These are phyloP conservation scores for Podospora fimiseda DNA, from an alignment of 495 filamentous ascomycete species.

Conservation along the genomic window DNA sequence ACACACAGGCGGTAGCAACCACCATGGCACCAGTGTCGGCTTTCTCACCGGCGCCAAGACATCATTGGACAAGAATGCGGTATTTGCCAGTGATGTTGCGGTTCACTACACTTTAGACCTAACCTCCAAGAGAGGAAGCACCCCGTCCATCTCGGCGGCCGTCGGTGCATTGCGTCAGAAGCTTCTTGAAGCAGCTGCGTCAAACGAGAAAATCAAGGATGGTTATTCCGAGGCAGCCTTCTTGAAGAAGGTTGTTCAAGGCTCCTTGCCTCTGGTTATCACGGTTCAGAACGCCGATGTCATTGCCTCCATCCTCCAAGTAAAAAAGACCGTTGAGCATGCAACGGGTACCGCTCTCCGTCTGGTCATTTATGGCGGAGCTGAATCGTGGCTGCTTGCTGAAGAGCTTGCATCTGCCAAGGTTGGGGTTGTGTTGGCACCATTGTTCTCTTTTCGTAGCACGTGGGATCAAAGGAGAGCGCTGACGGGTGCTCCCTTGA, in stretches of 20 bases:
- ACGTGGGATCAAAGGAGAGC: conserved; percentile 44
- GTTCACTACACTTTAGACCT: conserved; percentile 41
- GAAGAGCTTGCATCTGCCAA: conserved; percentile 37
- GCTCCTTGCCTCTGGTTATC: conserved; percentile 32
- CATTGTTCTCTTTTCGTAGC: conserved; percentile 35
- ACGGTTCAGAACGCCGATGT: conserved; percentile 41
- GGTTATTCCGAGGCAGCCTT: conserved; percentile 34
- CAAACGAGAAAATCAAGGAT: conserved; percentile 23
- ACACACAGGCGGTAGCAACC: conserved; percentile 25
- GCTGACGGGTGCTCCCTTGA: conserved; percentile 46
- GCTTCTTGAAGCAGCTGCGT: conserved; percentile 31
- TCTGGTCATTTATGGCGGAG: conserved; percentile 42
- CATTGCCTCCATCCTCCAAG: conserved; percentile 35
- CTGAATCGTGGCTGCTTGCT: conserved; percentile 44
- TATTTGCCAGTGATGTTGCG: conserved; percentile 37
- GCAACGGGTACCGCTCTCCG: conserved; percentile 20
- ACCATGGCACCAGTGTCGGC: conserved; percentile 42
- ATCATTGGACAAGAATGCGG: conserved; percentile 25
- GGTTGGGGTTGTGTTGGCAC: conserved; percentile 45
- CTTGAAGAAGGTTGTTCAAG: conserved; percentile 34
- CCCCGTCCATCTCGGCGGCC: conserved; percentile 34
- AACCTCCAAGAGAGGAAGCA: conserved; percentile 25
- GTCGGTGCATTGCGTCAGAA: conserved; percentile 35
- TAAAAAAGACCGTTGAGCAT: conserved; percentile 32
- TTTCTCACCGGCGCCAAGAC: conserved; percentile 37